Evolutionary conservation across 495 filamentous ascomycete species (phyloP), one percentile per base, ranked within the genome.

Genomic region (Viridothelium virens): DNA sequence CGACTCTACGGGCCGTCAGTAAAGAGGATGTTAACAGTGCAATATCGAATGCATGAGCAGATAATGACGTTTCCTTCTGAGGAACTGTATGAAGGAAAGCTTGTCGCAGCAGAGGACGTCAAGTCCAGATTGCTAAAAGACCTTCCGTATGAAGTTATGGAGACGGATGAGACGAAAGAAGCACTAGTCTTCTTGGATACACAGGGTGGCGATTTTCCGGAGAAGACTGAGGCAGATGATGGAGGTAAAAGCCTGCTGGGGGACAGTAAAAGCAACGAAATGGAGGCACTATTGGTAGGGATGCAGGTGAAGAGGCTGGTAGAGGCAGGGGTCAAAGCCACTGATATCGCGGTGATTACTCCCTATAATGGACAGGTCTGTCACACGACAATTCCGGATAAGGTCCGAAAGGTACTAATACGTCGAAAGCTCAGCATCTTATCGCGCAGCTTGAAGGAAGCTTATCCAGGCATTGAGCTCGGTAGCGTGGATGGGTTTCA

Each of bases 401-500:
- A 50, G 59, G 53, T 6, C 44, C 38, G 62, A 41, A 63, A 38
- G 18, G 84, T 33, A 59, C 53, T 59, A 31, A 59, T 31, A 36
- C 7, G 18, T 36, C 53, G 9, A 11, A 59, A 59, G 53, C 81
- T 96, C 7, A 85, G 88, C 1, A 77, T 96, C 0, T 79, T 98
- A 63, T 83, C 91, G 2, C 82, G 85, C 48, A 74, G 81, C 66
- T 80, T 98, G 18, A 91, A 92, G 66, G 89, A 92, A 63, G 79
- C 80, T 53, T 96, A 89, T 68, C 88, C 87, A 0, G 91, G 86
- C 2, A 84, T 99, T 14, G 94, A 99, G 74, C 78, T 97, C 18
- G 94, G 94, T 36, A 96, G 89, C 70, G 91, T 99, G 2, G 94
- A 99, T 77, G 92, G 92, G 6, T 99, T 99, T 74, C 94, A 99